Base-by-base conservation (phyloP, 495 filamentous ascomycete genomes). In the Schizothecium vesticola region DNA sequence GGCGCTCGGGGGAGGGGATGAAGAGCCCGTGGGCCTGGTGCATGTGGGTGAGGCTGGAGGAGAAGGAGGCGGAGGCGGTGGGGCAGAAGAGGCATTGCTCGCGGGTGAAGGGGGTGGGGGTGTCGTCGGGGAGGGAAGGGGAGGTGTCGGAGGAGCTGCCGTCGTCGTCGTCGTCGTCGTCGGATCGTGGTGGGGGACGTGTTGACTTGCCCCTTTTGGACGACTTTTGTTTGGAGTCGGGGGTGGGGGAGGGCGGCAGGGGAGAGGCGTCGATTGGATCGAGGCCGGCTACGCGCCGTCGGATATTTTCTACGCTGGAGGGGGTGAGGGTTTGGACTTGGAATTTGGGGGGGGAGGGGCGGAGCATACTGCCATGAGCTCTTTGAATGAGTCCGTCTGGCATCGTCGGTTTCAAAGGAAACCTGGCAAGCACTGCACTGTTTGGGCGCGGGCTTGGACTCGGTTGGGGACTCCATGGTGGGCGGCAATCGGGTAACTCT, bases 31-130 rank as follows among this genome's bases (percentile, higher is more conserved):
- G 78, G 26, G 60, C 59, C 4, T 74, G 66, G 19, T 67, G 68
- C 78, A 80, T 80, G 63, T 80, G 77, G 29, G 31, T 62, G 19
- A 79, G 21, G 60, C 77, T 79, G 19, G 59, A 16, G 56, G 76
- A 55, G 36, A 79, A 69, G 9, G 71, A 66, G 3, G 55, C 12
- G 13, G 66, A 73, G 29, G 65, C 21, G 21, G 71, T n/a, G 60
- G 69, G 69, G 70, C 73, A 75, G 22, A 75, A 76, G 58, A 74
- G 72, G 58, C 77, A 79, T 56, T 71, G 70, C 61, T 56, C 62
- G 3, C 22, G 13, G 29, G 43, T 19, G 22, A 69, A 59, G n/a
- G 25, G 56, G 22, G 33, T 29, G 25, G 56, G 22, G 56, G 24
- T 23, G 29, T 19, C 33, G 21, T n/a, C 2, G 1, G 11, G 8